A percentile compares a stretch with the other conserved stretches of the same genome.
phyloP scores from a whole-genome alignment of 2,329 filamentous ascomycete genomes.

The Venturia asperata region DNA sequence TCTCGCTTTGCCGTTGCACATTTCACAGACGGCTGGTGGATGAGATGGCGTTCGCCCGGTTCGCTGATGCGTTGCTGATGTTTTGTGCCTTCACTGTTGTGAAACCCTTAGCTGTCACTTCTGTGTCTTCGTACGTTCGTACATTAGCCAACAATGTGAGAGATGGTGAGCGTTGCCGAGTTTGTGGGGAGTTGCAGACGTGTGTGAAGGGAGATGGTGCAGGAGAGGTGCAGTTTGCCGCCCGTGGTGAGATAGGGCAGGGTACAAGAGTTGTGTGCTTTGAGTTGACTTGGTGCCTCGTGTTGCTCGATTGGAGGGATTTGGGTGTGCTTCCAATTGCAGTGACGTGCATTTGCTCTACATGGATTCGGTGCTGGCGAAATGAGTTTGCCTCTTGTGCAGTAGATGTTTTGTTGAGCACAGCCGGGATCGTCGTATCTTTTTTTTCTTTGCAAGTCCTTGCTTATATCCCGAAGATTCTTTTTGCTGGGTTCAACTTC shows the following conservation, averaged over 20 bases:
- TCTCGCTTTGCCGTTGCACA: background rate
- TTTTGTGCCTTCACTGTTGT: background rate
- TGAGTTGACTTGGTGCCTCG: background rate
- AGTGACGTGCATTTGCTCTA: background rate
- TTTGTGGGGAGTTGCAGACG: constrained; percentile 3
- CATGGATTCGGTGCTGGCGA: background rate
- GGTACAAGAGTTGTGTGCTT: background rate
- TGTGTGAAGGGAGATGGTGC: background rate
- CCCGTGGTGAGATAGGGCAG: background rate
- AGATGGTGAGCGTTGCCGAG: background rate
- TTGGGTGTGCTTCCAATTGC: background rate
- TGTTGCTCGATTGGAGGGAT: background rate
- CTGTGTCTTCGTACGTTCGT: background rate
- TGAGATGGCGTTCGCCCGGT: background rate
- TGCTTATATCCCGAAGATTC: too few species aligned
- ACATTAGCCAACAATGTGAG: background rate
- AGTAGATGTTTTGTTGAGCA: too few species aligned
- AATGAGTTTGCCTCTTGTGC: background rate
- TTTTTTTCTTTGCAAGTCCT: background rate
- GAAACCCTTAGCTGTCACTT: background rate
- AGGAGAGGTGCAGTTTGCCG: background rate
- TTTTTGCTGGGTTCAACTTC: too few species aligned
- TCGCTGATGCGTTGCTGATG: background rate
- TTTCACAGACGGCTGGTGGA: background rate
- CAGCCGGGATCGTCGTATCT: background rate